These are phyloP conservation scores for Sistotremastrum suecicum DNA, from an alignment of 768 basidiomycete species.

Conservation along the genomic window DNA sequence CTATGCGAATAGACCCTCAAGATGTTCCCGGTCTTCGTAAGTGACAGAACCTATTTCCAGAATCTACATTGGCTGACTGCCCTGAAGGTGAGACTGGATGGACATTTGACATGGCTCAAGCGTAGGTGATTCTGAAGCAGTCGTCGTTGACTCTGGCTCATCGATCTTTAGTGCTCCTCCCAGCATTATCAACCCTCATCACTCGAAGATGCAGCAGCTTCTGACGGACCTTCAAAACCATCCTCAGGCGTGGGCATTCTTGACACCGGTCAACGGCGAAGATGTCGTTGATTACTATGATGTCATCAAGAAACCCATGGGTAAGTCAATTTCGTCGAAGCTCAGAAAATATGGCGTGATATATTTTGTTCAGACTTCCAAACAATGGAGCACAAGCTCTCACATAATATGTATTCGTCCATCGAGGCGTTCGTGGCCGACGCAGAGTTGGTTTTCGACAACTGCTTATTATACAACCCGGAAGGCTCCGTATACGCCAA, in stretches of 20 bases:
- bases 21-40: constrained; percentile 81
- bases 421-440: constrained; percentile 67
- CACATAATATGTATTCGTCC: constrained; percentile 67
- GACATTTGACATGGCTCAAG: constrained; percentile 68
- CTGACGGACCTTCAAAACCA: constrained; percentile 68
- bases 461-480: constrained; percentile 81
- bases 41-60: constrained; percentile 14
- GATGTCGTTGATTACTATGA: constrained; percentile 87
- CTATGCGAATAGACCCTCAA: constrained; percentile 46
- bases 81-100: constrained; percentile 76
- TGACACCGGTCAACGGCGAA: constrained; percentile 57
- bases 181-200: constrained; percentile 27
- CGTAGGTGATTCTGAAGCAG: constrained; percentile 29
- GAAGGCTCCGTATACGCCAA: constrained; percentile 68
- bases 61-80: constrained; percentile 6
- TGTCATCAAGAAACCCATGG: constrained; percentile 85
- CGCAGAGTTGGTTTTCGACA: constrained; percentile 74
- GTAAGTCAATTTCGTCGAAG: constrained; percentile 27
- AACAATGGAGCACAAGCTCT: constrained; percentile 85
- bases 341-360: neutral
- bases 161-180: constrained; percentile 5
- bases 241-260: constrained; percentile 79
- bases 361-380: constrained; percentile 45
- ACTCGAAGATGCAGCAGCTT: constrained; percentile 52
- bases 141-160: neutral